A percentile compares a stretch with the other conserved stretches of the same genome.
Conservation (phyloP, 2,329 filamentous ascomycete genomes). For the Colletotrichum sublineola region DNA sequence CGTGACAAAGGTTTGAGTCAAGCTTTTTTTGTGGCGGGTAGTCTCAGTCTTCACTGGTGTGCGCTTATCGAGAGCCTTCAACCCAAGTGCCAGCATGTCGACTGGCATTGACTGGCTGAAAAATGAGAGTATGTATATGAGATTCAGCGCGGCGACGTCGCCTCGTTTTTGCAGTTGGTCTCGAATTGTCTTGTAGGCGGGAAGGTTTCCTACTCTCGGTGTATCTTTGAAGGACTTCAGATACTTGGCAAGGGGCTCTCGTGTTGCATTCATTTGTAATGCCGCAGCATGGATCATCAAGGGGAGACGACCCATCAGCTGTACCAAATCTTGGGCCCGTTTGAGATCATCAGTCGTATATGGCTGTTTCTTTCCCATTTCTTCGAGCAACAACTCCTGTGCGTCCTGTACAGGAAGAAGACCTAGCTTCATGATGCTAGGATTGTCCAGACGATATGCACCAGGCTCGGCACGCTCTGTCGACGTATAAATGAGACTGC, state of each 20-base stretch:
- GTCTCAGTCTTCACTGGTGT: slow-evolving; percentile 61
- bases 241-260: slow-evolving; percentile 73
- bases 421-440: slow-evolving; percentile 67
- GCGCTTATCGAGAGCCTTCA: slow-evolving; percentile 59
- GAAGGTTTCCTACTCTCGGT: slow-evolving; percentile 65
- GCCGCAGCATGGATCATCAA: slow-evolving; percentile 77
- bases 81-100: slow-evolving; percentile 72
- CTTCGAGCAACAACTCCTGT: slow-evolving; percentile 70
- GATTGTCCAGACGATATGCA: slow-evolving; percentile 71
- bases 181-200: slow-evolving; percentile 61
- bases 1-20: slow-evolving; percentile 64
- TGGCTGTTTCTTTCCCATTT: slow-evolving; percentile 70
- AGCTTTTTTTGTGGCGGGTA: slow-evolving; percentile 48
- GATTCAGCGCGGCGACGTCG: slow-evolving; percentile 69
- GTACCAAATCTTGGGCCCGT: slow-evolving; percentile 72
- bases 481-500: slow-evolving; percentile 77
- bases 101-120: slow-evolving; percentile 76
- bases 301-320: slow-evolving; percentile 73
- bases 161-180: slow-evolving; percentile 63
- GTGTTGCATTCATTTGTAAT: slow-evolving; percentile 70
- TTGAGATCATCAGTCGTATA: slow-evolving; percentile 66
- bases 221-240: slow-evolving; percentile 69
- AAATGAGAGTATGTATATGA: slow-evolving; percentile 75
- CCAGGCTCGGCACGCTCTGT: slow-evolving; percentile 69
- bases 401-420: slow-evolving; percentile 69